Evolutionary conservation across 176 grass and related monocot genomes (phyloP), one percentile per base, ranked within the genome.

Genomic region (Paspalum vaginatum): DNA sequence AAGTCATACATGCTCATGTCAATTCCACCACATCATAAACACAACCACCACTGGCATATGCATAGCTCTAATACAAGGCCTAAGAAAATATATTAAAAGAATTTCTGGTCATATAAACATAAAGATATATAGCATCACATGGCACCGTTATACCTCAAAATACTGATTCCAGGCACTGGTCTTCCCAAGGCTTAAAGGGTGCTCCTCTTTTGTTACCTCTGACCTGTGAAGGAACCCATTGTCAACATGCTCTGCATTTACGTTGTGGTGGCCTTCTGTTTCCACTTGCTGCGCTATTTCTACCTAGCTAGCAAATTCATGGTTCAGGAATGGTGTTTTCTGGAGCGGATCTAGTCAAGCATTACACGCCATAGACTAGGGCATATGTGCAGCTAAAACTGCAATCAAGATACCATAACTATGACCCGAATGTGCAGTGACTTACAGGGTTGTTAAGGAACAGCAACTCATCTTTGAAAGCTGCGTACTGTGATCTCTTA

Each of bases 131-230:
- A 81, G 9, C 17, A 74, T 55, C n/a, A 24, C 21, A 58, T 50
- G 48, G 62, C 11, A 55, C 7, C 38, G 39, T 41, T 44, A 32
- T 85, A 98, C 95, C 89, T 92, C 83, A 64, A 92, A 92, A 49
- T 92, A 92, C 11, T 94, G 89, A 85, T 94, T 89, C 92, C 88
- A 94, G 46, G 84, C 70, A 42, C 90, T 94, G 18, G 92, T 77
- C 74, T 94, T 90, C 88, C 88, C 90, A 67, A 91, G 81, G 83
- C 92, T 94, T 81, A 97, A 78, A 63, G 95, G 92, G 82, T 97
- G 95, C 68, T 98, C 92, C 61, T 74, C 88, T 71, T 74, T 77
- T 25, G 74, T 78, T 75, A 90, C 83, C 32, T 85, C 75, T 39
- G 88, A 94, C 80, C 95, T 90, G 44, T 76, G 65, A 58, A 98